Conservation (phyloP, 805 yeast species). For the Candida morakotiae region DNA sequence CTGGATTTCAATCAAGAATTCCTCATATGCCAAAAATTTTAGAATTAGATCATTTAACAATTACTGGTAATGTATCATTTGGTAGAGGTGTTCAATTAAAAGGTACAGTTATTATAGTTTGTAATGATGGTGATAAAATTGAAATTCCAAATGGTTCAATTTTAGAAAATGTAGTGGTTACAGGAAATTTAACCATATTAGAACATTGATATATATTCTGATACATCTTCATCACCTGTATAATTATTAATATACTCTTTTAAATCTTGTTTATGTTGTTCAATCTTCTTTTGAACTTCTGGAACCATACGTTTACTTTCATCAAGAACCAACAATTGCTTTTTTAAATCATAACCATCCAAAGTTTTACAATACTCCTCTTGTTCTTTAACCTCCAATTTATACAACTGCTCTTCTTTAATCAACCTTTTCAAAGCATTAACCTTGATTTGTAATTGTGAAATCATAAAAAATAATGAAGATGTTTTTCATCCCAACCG, state of each 20-base stretch:
- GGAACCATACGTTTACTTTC: constrained; percentile 38
- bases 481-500: constrained; percentile 17
- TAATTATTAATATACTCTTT: constrained; percentile 11
- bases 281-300: constrained; percentile 19
- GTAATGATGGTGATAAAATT: constrained; percentile 94
- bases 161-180: constrained; percentile 93
- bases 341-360: constrained; percentile 65
- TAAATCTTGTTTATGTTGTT: constrained; percentile 14
- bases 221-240: constrained; percentile 25
- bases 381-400: constrained; percentile 56
- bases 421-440: constrained; percentile 65
- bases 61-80: constrained; percentile 90
- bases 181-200: constrained; percentile 91
- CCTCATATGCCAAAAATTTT: constrained; percentile 94
- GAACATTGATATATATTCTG: constrained; percentile 56
- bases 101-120: constrained; percentile 96
- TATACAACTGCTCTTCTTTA: constrained; percentile 63
- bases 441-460: constrained; percentile 65
- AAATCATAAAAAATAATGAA: constrained; percentile 42
- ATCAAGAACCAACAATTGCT: constrained; percentile 32
- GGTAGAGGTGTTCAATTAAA: constrained; percentile 89
- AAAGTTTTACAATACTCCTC: constrained; percentile 43
- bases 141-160: constrained; percentile 96
- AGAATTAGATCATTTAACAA: constrained; percentile 95
- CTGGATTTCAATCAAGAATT: constrained; percentile 83